Evolutionary conservation across 1,284 basidiomycete genomes (phyloP), one percentile per base, ranked within the genome.

Genomic region (Rhodotorula sp.): DNA sequence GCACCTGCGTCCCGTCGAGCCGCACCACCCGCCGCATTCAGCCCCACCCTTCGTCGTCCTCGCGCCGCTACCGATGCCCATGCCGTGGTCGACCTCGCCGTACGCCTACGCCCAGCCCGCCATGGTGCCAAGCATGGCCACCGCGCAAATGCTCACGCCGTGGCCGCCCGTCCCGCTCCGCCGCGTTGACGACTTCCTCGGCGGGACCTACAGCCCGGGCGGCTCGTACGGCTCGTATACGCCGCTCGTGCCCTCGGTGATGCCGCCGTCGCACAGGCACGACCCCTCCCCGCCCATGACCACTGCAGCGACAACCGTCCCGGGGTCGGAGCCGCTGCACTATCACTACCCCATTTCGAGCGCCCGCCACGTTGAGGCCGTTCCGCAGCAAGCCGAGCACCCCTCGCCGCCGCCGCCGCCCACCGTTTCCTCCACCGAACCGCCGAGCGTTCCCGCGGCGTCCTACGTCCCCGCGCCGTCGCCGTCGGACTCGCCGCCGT

Each of bases 141-240:
- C 53, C 10, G 44, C 54, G 22, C 59, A 37, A 21, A 10, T 50
- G 29, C 50, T 63, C n/a, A 66, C 64, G 9, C 64, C 69, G 3
- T 70, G 64, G 64, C 46, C 60, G 32, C 69, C 69, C 6, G 27
- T 63, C 21, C 69, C 69, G 46, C 41, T 70, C 21, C 60, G 69
- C 21, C 56, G 55, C 32, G 58, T 70, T 51, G 69, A 70, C 44
- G 44, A 55, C 27, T 64, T 55, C 44, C 58, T 64, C 44, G 51
- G 53, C 29, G 65, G 37, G 22, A 13, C 32, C 10, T 55, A 34
- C 44, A 15, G 41, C 13, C 41, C 44, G 3, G 51, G 51, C 22
- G 3, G 29, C 3, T 3, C 39, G 39, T 32, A n/a, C 44, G 48
- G 25, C 48, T 27, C 27, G 48, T n/a, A 50, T 19, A n/a, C 48